A percentile compares a stretch with the other conserved stretches of the same genome.
Evolutionary conservation across 768 basidiomycete genomes (phyloP).

Genomic region (Albatrellus ellisii): DNA sequence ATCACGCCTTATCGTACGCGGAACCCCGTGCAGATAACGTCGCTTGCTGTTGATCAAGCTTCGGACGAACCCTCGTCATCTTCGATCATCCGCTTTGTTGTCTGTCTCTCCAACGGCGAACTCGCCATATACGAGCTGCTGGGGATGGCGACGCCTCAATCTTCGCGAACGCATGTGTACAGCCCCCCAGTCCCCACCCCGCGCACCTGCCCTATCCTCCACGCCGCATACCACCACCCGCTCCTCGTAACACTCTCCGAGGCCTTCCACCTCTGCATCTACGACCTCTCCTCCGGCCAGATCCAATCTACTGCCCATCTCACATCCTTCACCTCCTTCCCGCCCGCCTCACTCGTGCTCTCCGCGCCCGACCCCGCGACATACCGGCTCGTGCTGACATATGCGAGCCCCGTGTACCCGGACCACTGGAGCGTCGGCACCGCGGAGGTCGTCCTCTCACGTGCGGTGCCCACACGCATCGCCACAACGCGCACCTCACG

Average conservation of each 20-base stretch:
- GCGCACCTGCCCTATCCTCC: constrained; percentile 36
- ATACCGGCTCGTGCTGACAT: constrained; percentile 66
- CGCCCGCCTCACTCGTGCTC: constrained; percentile 70
- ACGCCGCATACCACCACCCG: constrained; percentile 68
- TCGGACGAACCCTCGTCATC: constrained; percentile 35
- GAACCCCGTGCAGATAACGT: constrained; percentile 33
- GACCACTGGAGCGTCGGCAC: constrained; percentile 69
- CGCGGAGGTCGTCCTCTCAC: constrained; percentile 61
- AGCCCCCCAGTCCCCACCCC: constrained; percentile 26
- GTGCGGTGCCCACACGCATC: constrained; percentile 30
- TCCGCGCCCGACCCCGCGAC: constrained; percentile 42
- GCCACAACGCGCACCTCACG: constrained; percentile 47
- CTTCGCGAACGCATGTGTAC: constrained; percentile 32
- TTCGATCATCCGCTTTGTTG: constrained; percentile 32
- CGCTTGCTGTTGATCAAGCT: constrained; percentile 67
- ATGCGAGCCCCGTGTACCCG: constrained; percentile 69
- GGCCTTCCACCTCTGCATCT: constrained; percentile 57
- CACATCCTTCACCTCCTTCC: constrained; percentile 65
- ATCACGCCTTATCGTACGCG: constrained; percentile 27
- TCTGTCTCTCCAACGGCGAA: constrained; percentile 58
- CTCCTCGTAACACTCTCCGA: constrained; percentile 60
- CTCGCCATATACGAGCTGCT: constrained; percentile 37
- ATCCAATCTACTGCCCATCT: constrained; percentile 52
- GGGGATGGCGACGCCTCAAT: constrained; percentile 18
- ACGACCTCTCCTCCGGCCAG: constrained; percentile 41